phyloP scores from a whole-genome alignment of 2,329 filamentous ascomycete species.

The Dactylellina cionopaga region DNA sequence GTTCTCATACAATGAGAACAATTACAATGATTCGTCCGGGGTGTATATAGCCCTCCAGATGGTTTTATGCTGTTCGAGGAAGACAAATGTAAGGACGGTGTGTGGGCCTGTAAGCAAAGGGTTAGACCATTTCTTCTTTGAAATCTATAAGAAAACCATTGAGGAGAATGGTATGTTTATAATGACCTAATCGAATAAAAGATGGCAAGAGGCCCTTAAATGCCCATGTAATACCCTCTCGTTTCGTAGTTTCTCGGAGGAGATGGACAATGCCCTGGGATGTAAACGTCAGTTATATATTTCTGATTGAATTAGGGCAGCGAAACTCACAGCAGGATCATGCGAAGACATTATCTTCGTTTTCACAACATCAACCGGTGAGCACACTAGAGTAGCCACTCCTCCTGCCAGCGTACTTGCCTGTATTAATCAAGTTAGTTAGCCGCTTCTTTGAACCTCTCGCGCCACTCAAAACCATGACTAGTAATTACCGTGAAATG shows the following conservation, averaged over 20 bases:
- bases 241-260: conserved; percentile 73
- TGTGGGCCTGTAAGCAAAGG: conserved; percentile 64
- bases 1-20: too few species aligned
- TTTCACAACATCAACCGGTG: conserved; percentile 86
- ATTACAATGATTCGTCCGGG: conserved; percentile 13
- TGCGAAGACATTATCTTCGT: conserved; percentile 82
- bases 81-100: conserved; percentile 86
- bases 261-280: conserved; percentile 68
- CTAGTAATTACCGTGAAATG: conserved; percentile 84
- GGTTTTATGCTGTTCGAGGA: conserved; percentile 86
- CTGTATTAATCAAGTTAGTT: conserved; percentile 3
- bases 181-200: conserved; percentile 68
- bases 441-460: background rate
- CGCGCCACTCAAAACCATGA: conserved; percentile 71
- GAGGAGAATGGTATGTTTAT: too few species aligned
- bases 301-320: background rate
- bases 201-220: conserved; percentile 90
- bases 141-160: background rate
- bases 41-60: conserved; percentile 62
- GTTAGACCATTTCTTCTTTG: conserved; percentile 10
- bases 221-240: conserved; percentile 82
- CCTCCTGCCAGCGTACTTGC: conserved; percentile 66
- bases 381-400: conserved; percentile 84
- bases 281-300: background rate
- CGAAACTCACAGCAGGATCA: conserved; percentile 58